Percentiles rank a stretch among this genome's conserved stretches.
Evolutionary conservation across 108 stramenopile genomes (phyloP).

Genomic region (Cyclostephanos invisitatus): DNA sequence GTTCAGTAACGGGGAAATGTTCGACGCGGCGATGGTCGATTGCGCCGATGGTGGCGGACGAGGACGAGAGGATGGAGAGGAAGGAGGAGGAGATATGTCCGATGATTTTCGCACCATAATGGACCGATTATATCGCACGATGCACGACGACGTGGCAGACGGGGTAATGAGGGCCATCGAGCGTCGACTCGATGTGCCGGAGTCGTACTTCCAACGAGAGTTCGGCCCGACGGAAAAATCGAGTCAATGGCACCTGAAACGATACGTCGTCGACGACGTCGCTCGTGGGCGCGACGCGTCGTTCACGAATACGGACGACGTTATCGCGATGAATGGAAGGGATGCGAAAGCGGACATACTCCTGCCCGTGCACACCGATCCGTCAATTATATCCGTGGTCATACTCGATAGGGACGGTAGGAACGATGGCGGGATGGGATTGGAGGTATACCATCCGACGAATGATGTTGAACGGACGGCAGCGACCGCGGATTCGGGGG

Average conservation of each 20-base stretch:
- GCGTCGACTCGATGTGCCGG: conserved; percentile 44
- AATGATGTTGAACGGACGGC: no score
- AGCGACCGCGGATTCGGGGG: background rate
- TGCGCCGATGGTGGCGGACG: background rate
- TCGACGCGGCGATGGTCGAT: conserved; percentile 28
- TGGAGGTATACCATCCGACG: conserved; percentile 47
- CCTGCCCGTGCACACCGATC: conserved; percentile 84
- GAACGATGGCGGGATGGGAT: conserved; percentile 54
- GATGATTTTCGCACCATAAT: conserved; percentile 23
- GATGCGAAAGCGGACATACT: conserved; percentile 32
- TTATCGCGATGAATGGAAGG: background rate
- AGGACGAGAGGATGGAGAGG: background rate
- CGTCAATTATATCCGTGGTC: conserved; percentile 79
- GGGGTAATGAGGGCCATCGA: conserved; percentile 61
- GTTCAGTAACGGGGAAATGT: conserved; percentile 67
- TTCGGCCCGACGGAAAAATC: conserved; percentile 60
- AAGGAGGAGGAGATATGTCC: background rate
- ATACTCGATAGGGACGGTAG: conserved; percentile 59
- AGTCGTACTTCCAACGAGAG: conserved; percentile 58
- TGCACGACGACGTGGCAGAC: conserved; percentile 59
- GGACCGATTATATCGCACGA: conserved; percentile 35
- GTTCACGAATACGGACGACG: background rate
- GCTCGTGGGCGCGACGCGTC: background rate
- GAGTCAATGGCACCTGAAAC: conserved; percentile 88
- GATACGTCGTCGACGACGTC: conserved; percentile 47